phyloP scores from a whole-genome alignment of 2,329 filamentous ascomycete genomes.

The Fusarium nygamai region DNA sequence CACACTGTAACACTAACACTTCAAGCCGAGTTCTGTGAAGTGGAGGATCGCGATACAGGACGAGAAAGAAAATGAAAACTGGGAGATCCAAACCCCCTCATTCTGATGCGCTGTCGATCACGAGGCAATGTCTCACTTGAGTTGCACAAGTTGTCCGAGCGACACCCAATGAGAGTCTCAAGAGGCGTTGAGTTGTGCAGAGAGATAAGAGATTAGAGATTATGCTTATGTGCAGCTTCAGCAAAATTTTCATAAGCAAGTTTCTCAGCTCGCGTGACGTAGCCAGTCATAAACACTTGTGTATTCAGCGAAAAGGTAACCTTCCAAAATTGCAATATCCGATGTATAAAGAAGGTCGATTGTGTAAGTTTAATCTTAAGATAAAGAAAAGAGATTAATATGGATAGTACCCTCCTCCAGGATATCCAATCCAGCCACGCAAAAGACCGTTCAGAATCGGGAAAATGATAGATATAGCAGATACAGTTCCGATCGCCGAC shows the following conservation, averaged over 20 bases:
- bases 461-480: neutral
- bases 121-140: slow-evolving; percentile 6
- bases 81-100: neutral
- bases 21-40: neutral
- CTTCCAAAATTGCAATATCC: no score
- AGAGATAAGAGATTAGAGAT: neutral
- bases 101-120: neutral
- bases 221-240: neutral
- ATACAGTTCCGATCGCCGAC: neutral
- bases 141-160: neutral
- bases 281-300: neutral
- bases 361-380: fast-evolving
- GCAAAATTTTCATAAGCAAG: neutral
- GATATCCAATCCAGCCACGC: neutral
- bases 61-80: neutral
- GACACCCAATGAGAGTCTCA: neutral
- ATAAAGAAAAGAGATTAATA: neutral
- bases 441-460: neutral
- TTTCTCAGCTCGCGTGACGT: neutral
- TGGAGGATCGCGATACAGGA: fast-evolving
- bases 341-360: fast-evolving
- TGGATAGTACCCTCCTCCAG: neutral
- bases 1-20: fast-evolving
- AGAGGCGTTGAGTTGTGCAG: neutral
- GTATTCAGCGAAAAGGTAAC: fast-evolving